These are phyloP conservation scores for Geotrichum bryndzae DNA, from an alignment of 1,139 yeast genomes.

Conservation along the genomic window DNA sequence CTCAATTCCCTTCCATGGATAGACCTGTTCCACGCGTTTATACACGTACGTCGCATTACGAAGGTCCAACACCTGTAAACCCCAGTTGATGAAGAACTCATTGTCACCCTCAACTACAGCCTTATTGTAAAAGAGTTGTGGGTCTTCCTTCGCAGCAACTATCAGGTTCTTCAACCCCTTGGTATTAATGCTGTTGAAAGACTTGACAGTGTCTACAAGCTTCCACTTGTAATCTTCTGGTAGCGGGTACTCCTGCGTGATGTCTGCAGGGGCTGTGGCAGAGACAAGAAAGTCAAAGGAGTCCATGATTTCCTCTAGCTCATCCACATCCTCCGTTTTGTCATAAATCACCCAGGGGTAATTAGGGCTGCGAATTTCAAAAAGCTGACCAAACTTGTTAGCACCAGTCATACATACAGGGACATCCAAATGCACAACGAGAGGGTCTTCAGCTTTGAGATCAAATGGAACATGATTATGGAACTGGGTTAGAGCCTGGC, in stretches of 20 bases:
- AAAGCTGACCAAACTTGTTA: conserved; percentile 61
- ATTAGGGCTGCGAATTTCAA: conserved; percentile 22
- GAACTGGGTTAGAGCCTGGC: conserved; percentile 55
- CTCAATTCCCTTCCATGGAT: background rate
- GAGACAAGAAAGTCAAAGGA: conserved; percentile 57
- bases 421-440: conserved; percentile 63
- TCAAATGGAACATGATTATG: conserved; percentile 40
- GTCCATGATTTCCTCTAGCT: conserved; percentile 45
- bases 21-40: conserved; percentile 22
- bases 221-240: conserved; percentile 38
- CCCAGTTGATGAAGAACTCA: conserved; percentile 1
- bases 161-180: background rate
- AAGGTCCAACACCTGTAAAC: conserved; percentile 6
- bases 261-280: conserved; percentile 30
- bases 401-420: conserved; percentile 88
- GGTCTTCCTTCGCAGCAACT: conserved; percentile 3
- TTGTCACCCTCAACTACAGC: conserved; percentile 2
- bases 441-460: conserved; percentile 15
- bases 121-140: background rate
- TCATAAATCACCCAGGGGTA: conserved; percentile 52
- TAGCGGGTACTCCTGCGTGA: conserved; percentile 22
- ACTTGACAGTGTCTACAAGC: conserved; percentile 35
- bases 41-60: conserved; percentile 33
- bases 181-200: conserved; percentile 36
- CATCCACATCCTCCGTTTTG: conserved; percentile 54